A percentile compares a stretch with the other conserved stretches of the same genome.
phyloP scores from a whole-genome alignment of 1,139 yeast species.

The Chernovozyma aurita region DNA sequence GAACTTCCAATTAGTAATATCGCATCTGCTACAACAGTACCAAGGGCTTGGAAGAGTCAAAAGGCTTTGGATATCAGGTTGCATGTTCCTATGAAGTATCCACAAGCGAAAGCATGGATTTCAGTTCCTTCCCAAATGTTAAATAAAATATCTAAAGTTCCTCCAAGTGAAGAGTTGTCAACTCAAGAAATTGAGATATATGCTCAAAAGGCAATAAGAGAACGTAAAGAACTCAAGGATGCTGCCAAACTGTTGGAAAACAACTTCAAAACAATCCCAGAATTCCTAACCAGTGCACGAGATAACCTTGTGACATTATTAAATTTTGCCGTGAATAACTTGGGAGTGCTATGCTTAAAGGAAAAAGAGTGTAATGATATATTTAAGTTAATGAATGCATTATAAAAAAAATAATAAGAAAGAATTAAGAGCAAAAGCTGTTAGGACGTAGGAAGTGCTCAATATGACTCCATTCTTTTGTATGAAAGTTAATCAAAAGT shows the following conservation, averaged over 20 bases:
- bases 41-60: slow-evolving; percentile 13
- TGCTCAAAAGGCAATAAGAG: slow-evolving; percentile 10
- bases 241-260: slow-evolving; percentile 19
- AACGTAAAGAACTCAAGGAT: slow-evolving; percentile 13
- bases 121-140: slow-evolving; percentile 15
- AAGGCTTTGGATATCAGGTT: slow-evolving; percentile 14
- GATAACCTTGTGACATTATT: slow-evolving; percentile 19
- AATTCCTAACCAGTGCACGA: slow-evolving; percentile 12
- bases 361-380: slow-evolving; percentile 11
- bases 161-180: slow-evolving; percentile 14
- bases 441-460: too few relatives aligned
- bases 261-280: slow-evolving; percentile 20
- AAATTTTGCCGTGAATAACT: slow-evolving; percentile 28
- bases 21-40: slow-evolving; percentile 3
- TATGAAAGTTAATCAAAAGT: too few relatives aligned
- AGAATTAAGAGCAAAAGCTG: too few relatives aligned
- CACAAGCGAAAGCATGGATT: slow-evolving; percentile 18
- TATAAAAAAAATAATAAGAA: too few relatives aligned
- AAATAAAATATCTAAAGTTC: slow-evolving; percentile 5
- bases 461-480: too few relatives aligned
- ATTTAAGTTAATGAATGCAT: not conserved
- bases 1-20: slow-evolving; percentile 3
- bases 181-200: slow-evolving; percentile 13
- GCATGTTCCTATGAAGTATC: slow-evolving; percentile 14
- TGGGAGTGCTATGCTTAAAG: slow-evolving; percentile 20